Conservation (phyloP, 2,329 filamentous ascomycete species). For the Ceratocystis ficicola region DNA sequence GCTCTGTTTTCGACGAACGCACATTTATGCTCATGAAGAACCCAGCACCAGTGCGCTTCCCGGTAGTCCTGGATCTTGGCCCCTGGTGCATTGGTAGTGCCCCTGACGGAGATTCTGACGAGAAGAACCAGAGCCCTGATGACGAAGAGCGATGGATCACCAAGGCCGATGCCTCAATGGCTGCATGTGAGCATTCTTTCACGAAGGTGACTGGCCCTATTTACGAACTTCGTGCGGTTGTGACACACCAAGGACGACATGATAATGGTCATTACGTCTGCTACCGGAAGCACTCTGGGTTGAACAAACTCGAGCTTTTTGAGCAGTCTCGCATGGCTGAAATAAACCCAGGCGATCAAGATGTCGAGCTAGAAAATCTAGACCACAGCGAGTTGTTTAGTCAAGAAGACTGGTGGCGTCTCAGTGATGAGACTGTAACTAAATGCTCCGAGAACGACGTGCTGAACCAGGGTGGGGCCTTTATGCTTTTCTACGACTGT, state of each 20-base stretch:
- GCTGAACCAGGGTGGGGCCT: constrained; percentile 66
- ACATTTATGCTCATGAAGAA: constrained; percentile 78
- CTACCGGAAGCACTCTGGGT: constrained; percentile 53
- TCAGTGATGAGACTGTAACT: constrained; percentile 79
- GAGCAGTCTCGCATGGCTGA: constrained; percentile 22
- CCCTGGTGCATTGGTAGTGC: constrained; percentile 69
- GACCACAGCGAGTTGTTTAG: constrained; percentile 21
- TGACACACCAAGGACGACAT: constrained; percentile 82
- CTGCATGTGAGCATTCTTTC: constrained; percentile 42
- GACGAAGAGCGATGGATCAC: constrained; percentile 55
- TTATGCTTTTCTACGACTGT: constrained; percentile 94
- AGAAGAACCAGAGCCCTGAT: not conserved
- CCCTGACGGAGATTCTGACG: not conserved
- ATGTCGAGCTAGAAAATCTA: constrained; percentile 21
- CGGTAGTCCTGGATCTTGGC: constrained; percentile 58
- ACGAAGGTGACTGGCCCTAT: constrained; percentile 46
- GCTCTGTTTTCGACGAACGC: constrained; percentile 76
- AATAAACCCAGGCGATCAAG: constrained; percentile 17
- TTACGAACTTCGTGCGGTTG: constrained; percentile 70
- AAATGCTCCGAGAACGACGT: constrained; percentile 62
- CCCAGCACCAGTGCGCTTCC: constrained; percentile 64
- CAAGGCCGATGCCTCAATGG: constrained; percentile 60
- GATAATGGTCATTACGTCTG: constrained; percentile 95
- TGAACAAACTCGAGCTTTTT: not conserved
- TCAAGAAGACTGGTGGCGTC: constrained; percentile 57